Evolutionary conservation across 1,139 yeast genomes (phyloP), one percentile per base, ranked within the genome.

Genomic region (Magnusiomyces clavatus): DNA sequence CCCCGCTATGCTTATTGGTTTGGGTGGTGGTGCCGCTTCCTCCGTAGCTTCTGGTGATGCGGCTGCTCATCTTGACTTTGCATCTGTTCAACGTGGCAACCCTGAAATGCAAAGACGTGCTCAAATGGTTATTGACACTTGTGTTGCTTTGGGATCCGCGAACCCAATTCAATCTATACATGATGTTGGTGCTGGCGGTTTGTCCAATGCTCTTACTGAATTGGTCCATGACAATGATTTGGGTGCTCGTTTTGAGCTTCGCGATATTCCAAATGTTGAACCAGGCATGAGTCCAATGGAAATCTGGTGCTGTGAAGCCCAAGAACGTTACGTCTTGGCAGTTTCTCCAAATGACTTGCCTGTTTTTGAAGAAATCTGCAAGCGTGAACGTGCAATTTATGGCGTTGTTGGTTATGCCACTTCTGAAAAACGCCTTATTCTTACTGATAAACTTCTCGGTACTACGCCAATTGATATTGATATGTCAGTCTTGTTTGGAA

Each of bases 261-360:
- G 99, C 71, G 86, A 90, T 54, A 84, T 94, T 53, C 80, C 95
- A 54, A 83, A 90, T 40, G 79, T 89, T 59, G 99, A 94, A 69
- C 96, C 96, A 48, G 96, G 97, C 54, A 89, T 94, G 97, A 90
- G 97, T 10, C 97, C 99, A 51, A 87, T 92, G 96, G 98, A 94
- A 73, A 89, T 94, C 61, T 94, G 99, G 99, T 94, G 99, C 79
- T 90, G 95, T 64, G 99, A 94, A 72, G 94, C 98, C 5, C 99
- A 94, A 73, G 99, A 94, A 70, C 82, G 99, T 69, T 94, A 90
- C 65, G 98, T 94, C 34, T 71, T 94, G 64, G 98, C 96, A 58
- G 95, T 92, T 57, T 79, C 90, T 12, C 89, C 88, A 52, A 83
- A 82, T 57, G 86, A 89, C 66, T 72, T 92, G 58, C 80, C 79